Percentiles rank a stretch among this genome's conserved stretches.
Evolutionary conservation across 1,284 basidiomycete genomes (phyloP).

Genomic region (Pterulicium gracile): DNA sequence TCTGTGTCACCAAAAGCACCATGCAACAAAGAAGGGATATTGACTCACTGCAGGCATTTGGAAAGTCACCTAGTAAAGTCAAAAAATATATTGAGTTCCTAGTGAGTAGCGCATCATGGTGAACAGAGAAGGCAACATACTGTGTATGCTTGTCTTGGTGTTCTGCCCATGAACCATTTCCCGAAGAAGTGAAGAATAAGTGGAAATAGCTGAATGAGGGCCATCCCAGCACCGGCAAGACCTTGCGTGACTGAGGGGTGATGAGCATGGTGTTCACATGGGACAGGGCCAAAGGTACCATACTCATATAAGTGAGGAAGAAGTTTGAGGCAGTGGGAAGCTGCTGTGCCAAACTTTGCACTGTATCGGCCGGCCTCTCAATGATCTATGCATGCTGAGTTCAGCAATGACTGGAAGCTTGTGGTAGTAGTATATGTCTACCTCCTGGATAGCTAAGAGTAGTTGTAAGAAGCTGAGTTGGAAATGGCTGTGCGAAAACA

Average conservation of each 20-base stretch:
- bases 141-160: slow-evolving; percentile 36
- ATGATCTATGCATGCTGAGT: slow-evolving; percentile 31
- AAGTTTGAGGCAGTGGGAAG: slow-evolving; percentile 69
- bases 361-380: slow-evolving; percentile 37
- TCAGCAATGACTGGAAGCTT: too few relatives aligned
- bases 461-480: not conserved
- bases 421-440: too few relatives aligned
- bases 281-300: slow-evolving; percentile 8
- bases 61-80: slow-evolving; percentile 23
- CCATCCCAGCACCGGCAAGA: slow-evolving; percentile 42
- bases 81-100: slow-evolving; percentile 4
- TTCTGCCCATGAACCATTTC: slow-evolving; percentile 42
- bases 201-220: slow-evolving; percentile 52
- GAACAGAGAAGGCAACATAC: slow-evolving; percentile 12
- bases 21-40: not conserved
- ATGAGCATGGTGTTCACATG: not conserved
- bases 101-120: too few relatives aligned
- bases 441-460: slow-evolving; percentile 18
- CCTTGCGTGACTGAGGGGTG: slow-evolving; percentile 31
- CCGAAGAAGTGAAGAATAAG: slow-evolving; percentile 60
- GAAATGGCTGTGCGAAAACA: not conserved
- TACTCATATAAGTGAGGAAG: slow-evolving; percentile 68
- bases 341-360: slow-evolving; percentile 44
- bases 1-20: not conserved
- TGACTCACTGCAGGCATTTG: slow-evolving; percentile 27